Evolutionary conservation across 1,284 basidiomycete genomes (phyloP).

Genomic region (Megacollybia platyphylla): DNA sequence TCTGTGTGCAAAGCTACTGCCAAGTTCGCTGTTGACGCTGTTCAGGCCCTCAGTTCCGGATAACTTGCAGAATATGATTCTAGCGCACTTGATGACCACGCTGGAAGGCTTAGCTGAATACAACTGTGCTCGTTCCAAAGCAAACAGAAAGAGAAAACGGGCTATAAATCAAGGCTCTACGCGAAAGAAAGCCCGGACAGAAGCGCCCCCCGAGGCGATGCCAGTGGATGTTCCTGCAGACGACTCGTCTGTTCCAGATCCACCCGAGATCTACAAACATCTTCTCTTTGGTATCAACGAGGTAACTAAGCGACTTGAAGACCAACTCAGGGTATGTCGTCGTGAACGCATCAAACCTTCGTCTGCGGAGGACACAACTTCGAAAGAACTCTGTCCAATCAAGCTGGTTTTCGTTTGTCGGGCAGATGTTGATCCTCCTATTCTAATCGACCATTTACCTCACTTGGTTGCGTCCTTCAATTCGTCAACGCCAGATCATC

Average conservation of each 20-base stretch:
- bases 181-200: slow-evolving; percentile 6
- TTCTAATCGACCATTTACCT: slow-evolving; percentile 60
- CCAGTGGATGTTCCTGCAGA: slow-evolving; percentile 1
- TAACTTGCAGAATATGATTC: slow-evolving; percentile 47
- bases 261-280: slow-evolving; percentile 35
- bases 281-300: slow-evolving; percentile 67
- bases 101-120: slow-evolving; percentile 38
- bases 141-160: slow-evolving; percentile 25
- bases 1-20: slow-evolving; percentile 14
- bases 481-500: slow-evolving; percentile 20
- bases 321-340: slow-evolving; percentile 29
- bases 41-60: slow-evolving; percentile 53
- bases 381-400: slow-evolving; percentile 12
- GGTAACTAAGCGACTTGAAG: slow-evolving; percentile 67
- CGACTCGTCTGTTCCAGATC: slow-evolving; percentile 7
- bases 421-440: slow-evolving; percentile 60
- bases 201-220: neutral
- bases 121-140: slow-evolving; percentile 18
- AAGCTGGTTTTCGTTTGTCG: slow-evolving; percentile 55
- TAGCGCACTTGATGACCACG: slow-evolving; percentile 34
- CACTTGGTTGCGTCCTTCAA: slow-evolving; percentile 66
- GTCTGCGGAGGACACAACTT: slow-evolving; percentile 2
- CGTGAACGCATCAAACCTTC: slow-evolving; percentile 9
- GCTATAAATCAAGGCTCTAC: slow-evolving; percentile 12
- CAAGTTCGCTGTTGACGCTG: slow-evolving; percentile 5